phyloP scores from a whole-genome alignment of 345 rosid genomes.

The Brassica rapa region DNA sequence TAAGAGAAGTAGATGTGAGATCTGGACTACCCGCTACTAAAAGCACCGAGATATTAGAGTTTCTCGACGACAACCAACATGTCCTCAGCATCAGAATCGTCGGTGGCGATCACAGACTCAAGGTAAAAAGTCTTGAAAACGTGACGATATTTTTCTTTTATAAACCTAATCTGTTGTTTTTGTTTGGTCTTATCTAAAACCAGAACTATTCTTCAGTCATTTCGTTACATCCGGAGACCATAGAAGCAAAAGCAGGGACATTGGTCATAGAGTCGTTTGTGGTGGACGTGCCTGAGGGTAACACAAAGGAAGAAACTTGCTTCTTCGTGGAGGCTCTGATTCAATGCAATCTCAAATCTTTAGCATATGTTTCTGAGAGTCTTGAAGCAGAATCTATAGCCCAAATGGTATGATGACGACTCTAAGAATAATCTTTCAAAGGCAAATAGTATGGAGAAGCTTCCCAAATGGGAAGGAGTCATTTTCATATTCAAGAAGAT shows the following conservation, averaged over 20 bases:
- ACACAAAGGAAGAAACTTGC: constrained; percentile 92
- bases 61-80: constrained; percentile 70
- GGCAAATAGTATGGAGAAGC: background rate
- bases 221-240: constrained; percentile 78
- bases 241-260: constrained; percentile 78
- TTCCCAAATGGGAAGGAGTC: background rate
- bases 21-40: constrained; percentile 80
- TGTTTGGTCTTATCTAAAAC: background rate
- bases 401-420: background rate
- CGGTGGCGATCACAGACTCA: constrained; percentile 81
- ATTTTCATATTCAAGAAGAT: background rate
- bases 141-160: background rate
- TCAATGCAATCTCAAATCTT: constrained; percentile 81
- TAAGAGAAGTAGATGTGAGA: constrained; percentile 69
- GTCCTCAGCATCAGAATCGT: constrained; percentile 59
- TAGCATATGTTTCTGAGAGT: constrained; percentile 75
- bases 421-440: background rate
- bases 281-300: constrained; percentile 88
- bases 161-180: background rate
- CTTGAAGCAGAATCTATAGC: constrained; percentile 62
- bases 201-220: constrained; percentile 91
- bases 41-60: constrained; percentile 69
- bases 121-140: constrained; percentile 40
- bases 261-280: constrained; percentile 80
- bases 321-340: constrained; percentile 84